These are phyloP conservation scores for Cytidiella melzeri DNA, from an alignment of 768 basidiomycete genomes.

Conservation along the genomic window DNA sequence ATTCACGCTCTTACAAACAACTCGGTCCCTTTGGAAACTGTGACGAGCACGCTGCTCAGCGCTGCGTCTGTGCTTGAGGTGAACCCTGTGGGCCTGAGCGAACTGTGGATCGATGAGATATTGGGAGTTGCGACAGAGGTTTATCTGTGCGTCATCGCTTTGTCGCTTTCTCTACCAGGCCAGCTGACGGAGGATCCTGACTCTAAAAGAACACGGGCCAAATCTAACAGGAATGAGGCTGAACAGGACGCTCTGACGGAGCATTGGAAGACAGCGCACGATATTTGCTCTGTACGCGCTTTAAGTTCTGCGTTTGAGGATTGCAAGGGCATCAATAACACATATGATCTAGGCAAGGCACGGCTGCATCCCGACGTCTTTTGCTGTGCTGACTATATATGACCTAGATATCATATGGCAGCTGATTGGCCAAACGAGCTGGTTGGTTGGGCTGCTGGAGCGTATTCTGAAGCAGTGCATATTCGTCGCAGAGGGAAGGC, in stretches of 20 bases:
- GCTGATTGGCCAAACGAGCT: conserved; percentile 53
- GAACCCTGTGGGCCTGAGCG: conserved; percentile 32
- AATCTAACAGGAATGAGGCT: conserved; percentile 20
- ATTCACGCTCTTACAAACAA: conserved; percentile 46
- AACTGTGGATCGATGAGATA: conserved; percentile 43
- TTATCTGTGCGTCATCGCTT: conserved; percentile 24
- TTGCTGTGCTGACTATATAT: no score
- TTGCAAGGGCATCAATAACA: conserved; percentile 48
- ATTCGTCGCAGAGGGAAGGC: conserved; percentile 24
- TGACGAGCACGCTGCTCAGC: conserved; percentile 41
- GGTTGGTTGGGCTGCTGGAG: conserved; percentile 58
- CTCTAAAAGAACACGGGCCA: conserved; percentile 27
- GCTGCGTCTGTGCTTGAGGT: conserved; percentile 42
- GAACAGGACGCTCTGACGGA: conserved; percentile 37
- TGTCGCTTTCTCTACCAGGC: neutral
- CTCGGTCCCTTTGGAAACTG: conserved; percentile 34
- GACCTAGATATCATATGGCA: conserved; percentile 74
- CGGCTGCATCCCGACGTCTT: no score
- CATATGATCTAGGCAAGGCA: conserved; percentile 55
- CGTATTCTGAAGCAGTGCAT: conserved; percentile 52
- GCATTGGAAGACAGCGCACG: conserved; percentile 58
- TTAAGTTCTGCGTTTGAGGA: conserved; percentile 61
- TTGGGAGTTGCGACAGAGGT: conserved; percentile 41
- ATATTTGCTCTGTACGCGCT: conserved; percentile 58
- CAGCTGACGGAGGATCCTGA: neutral